phyloP scores from a whole-genome alignment of 176 grass and related monocot species.

The Cenchrus purpureus region DNA sequence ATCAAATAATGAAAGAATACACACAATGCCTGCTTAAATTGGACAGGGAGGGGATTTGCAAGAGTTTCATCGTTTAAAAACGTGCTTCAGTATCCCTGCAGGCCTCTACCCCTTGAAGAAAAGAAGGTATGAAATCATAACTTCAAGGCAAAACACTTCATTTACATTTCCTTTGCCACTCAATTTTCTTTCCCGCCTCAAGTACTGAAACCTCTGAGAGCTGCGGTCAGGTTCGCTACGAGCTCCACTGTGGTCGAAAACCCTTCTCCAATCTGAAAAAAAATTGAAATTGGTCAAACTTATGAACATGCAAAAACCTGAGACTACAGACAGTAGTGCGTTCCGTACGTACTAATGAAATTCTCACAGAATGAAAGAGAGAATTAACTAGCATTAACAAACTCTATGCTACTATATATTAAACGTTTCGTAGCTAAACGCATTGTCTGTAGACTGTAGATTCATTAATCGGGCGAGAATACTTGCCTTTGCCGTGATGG shows the following conservation, averaged over 20 bases:
- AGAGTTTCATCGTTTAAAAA: background rate
- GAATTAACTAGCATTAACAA: background rate
- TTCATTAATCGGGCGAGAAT: background rate
- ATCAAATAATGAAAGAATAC: background rate
- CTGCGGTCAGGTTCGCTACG: slow-evolving; percentile 54
- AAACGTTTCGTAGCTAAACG: background rate
- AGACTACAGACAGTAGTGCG: background rate
- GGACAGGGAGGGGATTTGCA: background rate
- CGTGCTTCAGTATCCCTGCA: background rate
- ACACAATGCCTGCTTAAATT: background rate
- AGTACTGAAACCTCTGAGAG: slow-evolving; percentile 45
- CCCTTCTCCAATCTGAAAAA: slow-evolving; percentile 67
- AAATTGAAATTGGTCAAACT: background rate
- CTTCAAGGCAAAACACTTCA: background rate
- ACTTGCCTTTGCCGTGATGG: slow-evolving; percentile 58
- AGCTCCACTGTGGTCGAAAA: slow-evolving; percentile 63
- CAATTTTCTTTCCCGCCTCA: slow-evolving; percentile 26
- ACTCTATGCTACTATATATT: background rate
- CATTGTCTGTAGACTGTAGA: background rate
- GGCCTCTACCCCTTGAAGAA: background rate
- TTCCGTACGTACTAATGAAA: background rate
- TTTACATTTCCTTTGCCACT: background rate
- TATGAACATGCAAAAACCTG: background rate
- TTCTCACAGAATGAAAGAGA: background rate
- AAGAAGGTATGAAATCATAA: background rate